Conservation (phyloP, 2,329 filamentous ascomycete species). For the Fusarium buharicum region DNA sequence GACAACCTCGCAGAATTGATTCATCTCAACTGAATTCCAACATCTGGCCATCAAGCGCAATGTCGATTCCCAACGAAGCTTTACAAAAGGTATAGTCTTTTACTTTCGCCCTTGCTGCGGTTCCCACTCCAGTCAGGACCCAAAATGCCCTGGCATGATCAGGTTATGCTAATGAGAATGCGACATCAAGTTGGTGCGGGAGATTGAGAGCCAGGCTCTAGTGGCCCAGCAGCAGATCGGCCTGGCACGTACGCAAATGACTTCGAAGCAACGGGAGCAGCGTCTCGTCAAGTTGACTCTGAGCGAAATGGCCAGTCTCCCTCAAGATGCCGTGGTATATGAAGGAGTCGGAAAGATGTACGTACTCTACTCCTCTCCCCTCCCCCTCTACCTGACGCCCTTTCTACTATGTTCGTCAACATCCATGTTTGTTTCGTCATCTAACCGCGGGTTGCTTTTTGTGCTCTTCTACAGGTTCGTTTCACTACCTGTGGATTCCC, state of each 20-base stretch:
- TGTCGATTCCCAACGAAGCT: conserved; percentile 95
- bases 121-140: too few relatives aligned
- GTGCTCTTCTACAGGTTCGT: conserved; percentile 76
- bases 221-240: conserved; percentile 92
- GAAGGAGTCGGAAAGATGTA: conserved; percentile 98
- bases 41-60: conserved; percentile 50
- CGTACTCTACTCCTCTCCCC: conserved; percentile 46
- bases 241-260: conserved; percentile 84
- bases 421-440: background rate
- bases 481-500: conserved; percentile 74
- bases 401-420: background rate
- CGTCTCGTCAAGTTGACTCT: conserved; percentile 89
- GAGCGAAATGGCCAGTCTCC: conserved; percentile 81
- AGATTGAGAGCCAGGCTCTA: conserved; percentile 91
- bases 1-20: too few relatives aligned
- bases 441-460: conserved; percentile 9
- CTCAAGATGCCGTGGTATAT: conserved; percentile 82
- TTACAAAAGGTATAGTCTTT: conserved; percentile 79
- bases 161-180: conserved; percentile 2
- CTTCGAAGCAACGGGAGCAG: conserved; percentile 85
- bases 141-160: background rate
- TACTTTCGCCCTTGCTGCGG: too few relatives aligned
- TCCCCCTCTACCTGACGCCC: background rate
- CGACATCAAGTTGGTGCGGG: conserved; percentile 77
- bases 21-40: background rate